These are phyloP conservation scores for Leccinum pellstonianum DNA, from an alignment of 768 basidiomycete species.

Conservation along the genomic window DNA sequence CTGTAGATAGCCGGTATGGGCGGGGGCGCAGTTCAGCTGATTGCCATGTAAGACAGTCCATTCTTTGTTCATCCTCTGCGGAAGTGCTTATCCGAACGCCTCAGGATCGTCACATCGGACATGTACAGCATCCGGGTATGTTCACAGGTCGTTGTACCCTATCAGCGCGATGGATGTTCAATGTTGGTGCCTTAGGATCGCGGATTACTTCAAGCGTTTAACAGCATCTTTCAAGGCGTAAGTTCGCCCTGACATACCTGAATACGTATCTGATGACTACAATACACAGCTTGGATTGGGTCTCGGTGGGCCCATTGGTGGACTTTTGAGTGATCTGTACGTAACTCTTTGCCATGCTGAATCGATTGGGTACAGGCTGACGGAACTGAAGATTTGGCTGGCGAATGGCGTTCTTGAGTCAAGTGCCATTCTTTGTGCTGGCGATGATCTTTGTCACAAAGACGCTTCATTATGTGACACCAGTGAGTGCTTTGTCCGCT, in stretches of 20 bases:
- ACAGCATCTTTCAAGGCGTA: slow-evolving; percentile 26
- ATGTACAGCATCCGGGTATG: slow-evolving; percentile 21
- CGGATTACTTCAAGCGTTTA: slow-evolving; percentile 44
- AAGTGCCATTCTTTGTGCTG: slow-evolving; percentile 61
- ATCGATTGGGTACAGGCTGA: background rate
- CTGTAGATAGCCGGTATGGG: slow-evolving; percentile 24
- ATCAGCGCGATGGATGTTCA: background rate
- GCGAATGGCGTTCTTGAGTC: slow-evolving; percentile 75
- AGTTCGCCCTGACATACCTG: background rate
- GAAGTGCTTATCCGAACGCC: background rate
- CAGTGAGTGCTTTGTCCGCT: slow-evolving; percentile 40
- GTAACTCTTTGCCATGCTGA: background rate
- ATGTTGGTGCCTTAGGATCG: slow-evolving; percentile 2
- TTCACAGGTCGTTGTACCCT: background rate
- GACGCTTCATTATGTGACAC: slow-evolving; percentile 62
- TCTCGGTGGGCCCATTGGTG: slow-evolving; percentile 25
- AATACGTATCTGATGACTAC: background rate
- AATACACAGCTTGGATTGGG: slow-evolving; percentile 22
- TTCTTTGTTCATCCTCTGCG: background rate
- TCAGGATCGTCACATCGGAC: slow-evolving; percentile 25
- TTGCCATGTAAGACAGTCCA: slow-evolving; percentile 17
- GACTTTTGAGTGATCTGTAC: slow-evolving; percentile 21
- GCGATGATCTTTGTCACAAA: slow-evolving; percentile 48
- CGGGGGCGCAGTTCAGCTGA: slow-evolving; percentile 21
- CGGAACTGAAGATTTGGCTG: slow-evolving; percentile 43